Base-by-base conservation (phyloP, 2,329 filamentous ascomycete genomes). In the Trichophaea hybrida region DNA sequence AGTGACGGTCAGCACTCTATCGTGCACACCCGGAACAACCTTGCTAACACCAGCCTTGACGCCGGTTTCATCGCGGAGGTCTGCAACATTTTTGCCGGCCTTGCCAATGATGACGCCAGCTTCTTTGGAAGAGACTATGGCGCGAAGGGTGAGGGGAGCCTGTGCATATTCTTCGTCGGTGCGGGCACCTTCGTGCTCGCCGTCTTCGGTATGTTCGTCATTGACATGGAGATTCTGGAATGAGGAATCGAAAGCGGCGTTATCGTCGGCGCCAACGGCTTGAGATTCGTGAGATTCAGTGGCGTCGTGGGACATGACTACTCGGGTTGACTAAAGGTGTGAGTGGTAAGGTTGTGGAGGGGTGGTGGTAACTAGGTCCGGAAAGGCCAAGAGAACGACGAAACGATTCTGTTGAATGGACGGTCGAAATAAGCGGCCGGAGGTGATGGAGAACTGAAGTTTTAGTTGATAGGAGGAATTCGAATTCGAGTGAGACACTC, bases 81-180 rank as follows among this genome's bases (percentile, higher is more conserved):
- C 91, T 52, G 93, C 93, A 58, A 98, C 93, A 70, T 98, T 97
- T 80, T 97, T 95, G 71, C 93, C 93, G 60, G 85, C 89, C 77
- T 98, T 98, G 74, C 93, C 93, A 73, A 98, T 98, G 74, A 98
- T 97, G 69, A 98, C 89, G 71, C 93, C 93, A 61, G 93, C 93
- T 75, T 98, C 93, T 77, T 97, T 97, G 73, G 93, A 96, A 37
- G 93, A 96, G 67, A 98, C 93, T 72, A 98, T 96, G 69, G 93
- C 93, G 72, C 93, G 87, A 65, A 98, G 82, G 63, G 93, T 98
- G 70, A 98, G 79, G 74, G 94, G 87, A 56, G 90, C 83, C 72
- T 89, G 82, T 55, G 88, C 89, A 72, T 98, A 98, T 74, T 98
- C 93, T 72, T 97, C 90, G 69, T 98, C 93, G 61, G 91, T 93